Percentiles rank a stretch among this genome's conserved stretches.
Evolutionary conservation across 257 asterid genomes (phyloP).

Genomic region (Salvia miltiorrhiza): DNA sequence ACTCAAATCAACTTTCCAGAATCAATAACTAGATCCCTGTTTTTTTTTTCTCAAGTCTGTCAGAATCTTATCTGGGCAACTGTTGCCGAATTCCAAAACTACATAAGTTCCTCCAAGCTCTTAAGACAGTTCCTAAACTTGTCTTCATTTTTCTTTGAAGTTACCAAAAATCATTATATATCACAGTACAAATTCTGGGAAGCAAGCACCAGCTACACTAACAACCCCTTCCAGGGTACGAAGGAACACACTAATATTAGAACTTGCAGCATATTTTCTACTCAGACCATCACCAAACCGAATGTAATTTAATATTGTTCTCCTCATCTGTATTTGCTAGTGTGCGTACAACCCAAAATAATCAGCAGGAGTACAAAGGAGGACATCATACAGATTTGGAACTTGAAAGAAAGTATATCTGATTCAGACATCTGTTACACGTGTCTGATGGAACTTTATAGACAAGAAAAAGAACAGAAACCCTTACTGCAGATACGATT

Average conservation of each 20-base stretch:
- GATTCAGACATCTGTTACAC: conserved; percentile 6
- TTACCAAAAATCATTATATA: background rate
- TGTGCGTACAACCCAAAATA: background rate
- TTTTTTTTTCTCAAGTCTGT: background rate
- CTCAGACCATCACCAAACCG: background rate
- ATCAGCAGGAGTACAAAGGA: background rate
- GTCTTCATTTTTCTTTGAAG: background rate
- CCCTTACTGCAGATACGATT: conserved; percentile 5
- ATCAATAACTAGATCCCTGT: background rate
- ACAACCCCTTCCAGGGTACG: background rate
- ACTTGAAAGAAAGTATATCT: background rate
- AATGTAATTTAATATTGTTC: background rate
- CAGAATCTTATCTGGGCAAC: background rate
- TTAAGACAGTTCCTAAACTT: background rate
- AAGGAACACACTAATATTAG: background rate
- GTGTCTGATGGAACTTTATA: background rate
- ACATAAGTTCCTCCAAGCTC: background rate
- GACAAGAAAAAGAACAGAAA: conserved; percentile 1
- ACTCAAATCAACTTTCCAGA: background rate
- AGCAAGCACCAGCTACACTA: background rate
- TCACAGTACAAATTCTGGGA: background rate
- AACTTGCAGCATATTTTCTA: background rate
- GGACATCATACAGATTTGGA: background rate
- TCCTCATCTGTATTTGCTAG: background rate
- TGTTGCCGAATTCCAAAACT: background rate